Conservation (phyloP, 495 filamentous ascomycete species). For the Talaromyces adpressus region DNA sequence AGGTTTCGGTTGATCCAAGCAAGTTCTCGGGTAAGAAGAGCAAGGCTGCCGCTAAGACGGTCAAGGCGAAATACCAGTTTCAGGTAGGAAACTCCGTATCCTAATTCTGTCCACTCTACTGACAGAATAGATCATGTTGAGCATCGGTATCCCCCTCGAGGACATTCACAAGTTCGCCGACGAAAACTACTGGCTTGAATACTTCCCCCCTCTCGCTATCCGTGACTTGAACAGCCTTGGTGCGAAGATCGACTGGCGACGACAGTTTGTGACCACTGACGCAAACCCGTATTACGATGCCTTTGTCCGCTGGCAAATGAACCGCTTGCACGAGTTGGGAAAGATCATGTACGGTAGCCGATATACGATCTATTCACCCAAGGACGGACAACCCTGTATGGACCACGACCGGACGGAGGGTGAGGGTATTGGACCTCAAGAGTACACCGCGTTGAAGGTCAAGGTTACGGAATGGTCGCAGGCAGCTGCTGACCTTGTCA, state of each 20-base stretch:
- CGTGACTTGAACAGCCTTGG: conserved; percentile 79
- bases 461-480: conserved; percentile 83
- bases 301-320: conserved; percentile 98
- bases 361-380: conserved; percentile 92
- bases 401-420: conserved; percentile 92
- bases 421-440: conserved; percentile 83
- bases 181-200: conserved; percentile 77
- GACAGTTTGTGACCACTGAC: conserved; percentile 89
- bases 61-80: conserved; percentile 85
- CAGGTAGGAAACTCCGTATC: conserved; percentile 27
- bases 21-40: conserved; percentile 94
- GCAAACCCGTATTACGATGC: conserved; percentile 96
- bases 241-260: conserved; percentile 83
- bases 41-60: conserved; percentile 84
- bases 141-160: conserved; percentile 71
- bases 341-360: conserved; percentile 94
- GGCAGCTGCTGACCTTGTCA: conserved; percentile 56
- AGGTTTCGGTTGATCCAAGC: conserved; percentile 67
- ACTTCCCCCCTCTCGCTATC: conserved; percentile 78
- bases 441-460: conserved; percentile 89
- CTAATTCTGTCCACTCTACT: background rate
- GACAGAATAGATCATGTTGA: conserved; percentile 57
- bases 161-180: conserved; percentile 92
- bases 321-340: conserved; percentile 74
- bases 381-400: conserved; percentile 96